Base-by-base conservation (phyloP, 2,329 filamentous ascomycete species). In the Sporothrix protearum region DNA sequence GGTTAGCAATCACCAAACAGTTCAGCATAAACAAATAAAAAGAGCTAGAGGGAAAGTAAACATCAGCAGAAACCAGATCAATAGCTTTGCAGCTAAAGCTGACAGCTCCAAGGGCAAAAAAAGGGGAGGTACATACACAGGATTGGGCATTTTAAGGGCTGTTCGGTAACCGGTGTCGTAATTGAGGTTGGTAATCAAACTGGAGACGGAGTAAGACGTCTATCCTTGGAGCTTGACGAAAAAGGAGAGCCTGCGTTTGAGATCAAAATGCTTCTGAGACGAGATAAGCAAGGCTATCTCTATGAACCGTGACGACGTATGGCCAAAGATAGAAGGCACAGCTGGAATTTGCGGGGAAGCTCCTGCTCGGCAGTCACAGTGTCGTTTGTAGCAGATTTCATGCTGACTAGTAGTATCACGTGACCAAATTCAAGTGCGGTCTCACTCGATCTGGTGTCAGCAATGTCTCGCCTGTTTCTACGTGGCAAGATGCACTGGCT, bases 321-420 rank as follows among this genome's bases (percentile, higher is more conserved):
- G 39, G 39, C 39, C 10, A 42, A 42, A 47, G 42, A 47, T 47
- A 47, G 42, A 47, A 19, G 42, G 42, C 39, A 42, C 39, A n/a
- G 9, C 49, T 53, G 22, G 59, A 39, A 63, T 63, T 63, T 63
- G 59, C 59, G 59, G 59, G 59, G 59, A 63, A 63, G 59, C 59
- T 45, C 55, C 33, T 61, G n/a, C 6, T 12, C 6, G 33, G 16
- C 33, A 39, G 19, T 19, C 19, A 14, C 57, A 61, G 33, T 14
- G 59, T n/a, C 33, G 42, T 36, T 14, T 16, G 12, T 42, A 6
- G 14, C 57, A 39, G 55, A 25, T 19, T 9, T 25, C 49, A 25
- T 25, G 28, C 16, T 59, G 28, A n/a, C 55, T 39, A 3, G 39
- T 53, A 4, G 39, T 14, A 16, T 63, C 59, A 63, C 59, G 59